Evolutionary conservation across 2,329 filamentous ascomycete genomes (phyloP).

Genomic region (Fusarium nygamai): DNA sequence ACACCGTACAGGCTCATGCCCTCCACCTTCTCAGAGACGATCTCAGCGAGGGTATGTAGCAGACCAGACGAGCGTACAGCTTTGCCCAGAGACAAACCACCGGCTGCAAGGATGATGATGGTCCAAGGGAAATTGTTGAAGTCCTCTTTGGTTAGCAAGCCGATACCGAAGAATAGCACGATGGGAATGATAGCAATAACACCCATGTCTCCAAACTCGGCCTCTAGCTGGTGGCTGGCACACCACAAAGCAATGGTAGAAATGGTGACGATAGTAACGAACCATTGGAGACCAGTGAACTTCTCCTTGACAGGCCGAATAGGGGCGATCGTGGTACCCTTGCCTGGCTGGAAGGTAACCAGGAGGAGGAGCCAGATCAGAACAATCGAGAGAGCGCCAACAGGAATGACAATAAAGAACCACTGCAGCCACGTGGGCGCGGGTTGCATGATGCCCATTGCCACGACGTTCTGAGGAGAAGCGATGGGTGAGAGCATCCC

Average conservation of each 20-base stretch:
- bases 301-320: slow-evolving; percentile 89
- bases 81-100: slow-evolving; percentile 90
- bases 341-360: slow-evolving; percentile 83
- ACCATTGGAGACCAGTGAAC: slow-evolving; percentile 91
- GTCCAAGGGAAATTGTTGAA: slow-evolving; percentile 99
- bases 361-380: slow-evolving; percentile 91
- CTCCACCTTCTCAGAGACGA: slow-evolving; percentile 78
- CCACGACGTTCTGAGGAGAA: slow-evolving; percentile 96
- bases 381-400: slow-evolving; percentile 88
- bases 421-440: slow-evolving; percentile 92
- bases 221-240: slow-evolving; percentile 86
- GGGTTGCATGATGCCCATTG: slow-evolving; percentile 93
- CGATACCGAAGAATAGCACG: slow-evolving; percentile 94
- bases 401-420: slow-evolving; percentile 96
- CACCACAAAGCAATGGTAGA: slow-evolving; percentile 93
- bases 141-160: slow-evolving; percentile 96
- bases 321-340: slow-evolving; percentile 87
- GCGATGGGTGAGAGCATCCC: slow-evolving; percentile 97
- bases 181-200: slow-evolving; percentile 97
- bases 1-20: slow-evolving; percentile 87
- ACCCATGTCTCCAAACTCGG: slow-evolving; percentile 95
- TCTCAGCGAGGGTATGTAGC: slow-evolving; percentile 83
- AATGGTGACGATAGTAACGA: slow-evolving; percentile 86
- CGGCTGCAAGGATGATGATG: slow-evolving; percentile 97
- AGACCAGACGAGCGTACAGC: slow-evolving; percentile 93